Conservation (phyloP, 805 yeast species). For the Komagataella kurtzmanii region DNA sequence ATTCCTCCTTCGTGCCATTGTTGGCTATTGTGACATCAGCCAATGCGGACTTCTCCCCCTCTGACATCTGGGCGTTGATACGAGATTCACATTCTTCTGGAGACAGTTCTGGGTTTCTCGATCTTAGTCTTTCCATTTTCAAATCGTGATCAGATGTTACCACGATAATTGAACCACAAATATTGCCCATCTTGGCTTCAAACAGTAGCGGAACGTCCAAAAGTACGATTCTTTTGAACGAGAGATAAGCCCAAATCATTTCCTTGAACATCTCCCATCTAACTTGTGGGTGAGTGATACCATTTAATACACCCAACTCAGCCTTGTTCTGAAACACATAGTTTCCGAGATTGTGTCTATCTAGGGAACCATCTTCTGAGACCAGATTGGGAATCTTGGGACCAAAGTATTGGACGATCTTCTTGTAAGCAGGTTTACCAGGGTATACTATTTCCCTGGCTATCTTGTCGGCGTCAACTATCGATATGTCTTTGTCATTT, state of each 20-base stretch:
- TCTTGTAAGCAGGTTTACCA: slow-evolving; percentile 54
- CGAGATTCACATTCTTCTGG: slow-evolving; percentile 58
- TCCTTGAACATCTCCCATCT: slow-evolving; percentile 48
- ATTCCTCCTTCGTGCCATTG: slow-evolving; percentile 26
- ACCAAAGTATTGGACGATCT: slow-evolving; percentile 49
- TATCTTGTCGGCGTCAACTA: slow-evolving; percentile 84
- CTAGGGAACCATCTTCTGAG: slow-evolving; percentile 33
- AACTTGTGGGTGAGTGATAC: slow-evolving; percentile 83
- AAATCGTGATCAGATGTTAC: slow-evolving; percentile 44
- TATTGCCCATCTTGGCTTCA: slow-evolving; percentile 56
- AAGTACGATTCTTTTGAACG: slow-evolving; percentile 46
- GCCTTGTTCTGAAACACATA: slow-evolving; percentile 61
- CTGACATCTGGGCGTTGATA: slow-evolving; percentile 65
- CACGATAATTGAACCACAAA: slow-evolving; percentile 62
- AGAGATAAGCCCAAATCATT: slow-evolving; percentile 42
- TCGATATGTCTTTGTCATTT: slow-evolving; percentile 35
- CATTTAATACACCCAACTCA: slow-evolving; percentile 48
- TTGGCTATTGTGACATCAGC: slow-evolving; percentile 67
- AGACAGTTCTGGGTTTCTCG: slow-evolving; percentile 56
- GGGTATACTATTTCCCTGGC: slow-evolving; percentile 83
- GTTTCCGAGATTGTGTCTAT: slow-evolving; percentile 64
- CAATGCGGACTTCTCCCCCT: slow-evolving; percentile 35
- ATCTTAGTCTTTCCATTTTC: slow-evolving; percentile 51
- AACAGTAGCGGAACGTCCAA: slow-evolving; percentile 86
- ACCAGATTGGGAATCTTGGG: slow-evolving; percentile 37